Evolutionary conservation across 352 stramenopile species (phyloP).

Genomic region (Phytophthora sojae): DNA sequence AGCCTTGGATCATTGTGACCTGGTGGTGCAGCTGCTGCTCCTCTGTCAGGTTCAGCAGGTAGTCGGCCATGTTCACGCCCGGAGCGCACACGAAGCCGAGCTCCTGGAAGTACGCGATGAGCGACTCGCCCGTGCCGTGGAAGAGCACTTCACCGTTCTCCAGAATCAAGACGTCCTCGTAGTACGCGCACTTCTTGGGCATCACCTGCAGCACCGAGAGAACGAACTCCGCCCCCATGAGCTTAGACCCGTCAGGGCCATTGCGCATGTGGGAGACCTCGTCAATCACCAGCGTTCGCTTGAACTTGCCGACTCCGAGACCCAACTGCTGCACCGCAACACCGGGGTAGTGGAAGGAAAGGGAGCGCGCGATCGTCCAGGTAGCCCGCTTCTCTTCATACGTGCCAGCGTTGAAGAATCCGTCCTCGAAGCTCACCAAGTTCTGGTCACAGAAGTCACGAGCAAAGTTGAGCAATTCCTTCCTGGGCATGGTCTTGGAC

Average conservation of each 20-base stretch:
- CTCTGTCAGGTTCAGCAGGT: conserved; percentile 48
- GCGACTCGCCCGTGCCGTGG: conserved; percentile 37
- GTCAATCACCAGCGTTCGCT: conserved; percentile 40
- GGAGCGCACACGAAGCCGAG: conserved; percentile 45
- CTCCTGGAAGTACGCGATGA: conserved; percentile 44
- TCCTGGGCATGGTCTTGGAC: conserved; percentile 36
- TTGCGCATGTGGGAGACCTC: conserved; percentile 31
- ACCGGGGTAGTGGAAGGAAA: conserved; percentile 44
- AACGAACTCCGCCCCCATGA: conserved; percentile 42
- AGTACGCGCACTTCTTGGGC: conserved; percentile 42
- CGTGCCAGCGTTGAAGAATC: conserved; percentile 41
- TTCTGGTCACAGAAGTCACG: conserved; percentile 44
- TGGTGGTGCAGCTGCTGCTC: conserved; percentile 41
- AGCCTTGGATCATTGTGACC: conserved; percentile 44
- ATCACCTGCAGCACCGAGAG: conserved; percentile 40
- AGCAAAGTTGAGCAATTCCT: conserved; percentile 43
- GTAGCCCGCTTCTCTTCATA: conserved; percentile 44
- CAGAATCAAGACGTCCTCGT: conserved; percentile 43
- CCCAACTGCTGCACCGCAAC: conserved; percentile 44
- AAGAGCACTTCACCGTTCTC: conserved; percentile 46
- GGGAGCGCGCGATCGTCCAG: conserved; percentile 38
- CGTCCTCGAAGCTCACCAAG: conserved; percentile 40
- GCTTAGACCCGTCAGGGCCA: conserved; percentile 13
- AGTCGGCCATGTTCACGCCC: conserved; percentile 40
- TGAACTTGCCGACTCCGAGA: conserved; percentile 40